Base-by-base conservation (phyloP, 495 filamentous ascomycete genomes). In the Hypoxylon subgilvum region DNA sequence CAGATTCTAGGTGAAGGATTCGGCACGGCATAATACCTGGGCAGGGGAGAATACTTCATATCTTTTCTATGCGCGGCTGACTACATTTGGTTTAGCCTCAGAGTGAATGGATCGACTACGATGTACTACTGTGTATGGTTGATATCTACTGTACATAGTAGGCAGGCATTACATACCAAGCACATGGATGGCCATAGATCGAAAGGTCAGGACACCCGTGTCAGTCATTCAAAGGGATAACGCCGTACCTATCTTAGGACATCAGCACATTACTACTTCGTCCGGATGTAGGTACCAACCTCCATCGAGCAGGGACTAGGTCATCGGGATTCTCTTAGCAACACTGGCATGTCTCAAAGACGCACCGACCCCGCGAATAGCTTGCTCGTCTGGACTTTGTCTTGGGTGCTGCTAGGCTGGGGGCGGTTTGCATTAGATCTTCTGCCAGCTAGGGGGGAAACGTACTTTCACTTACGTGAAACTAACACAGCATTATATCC, bases 331-430 rank as follows among this genome's bases (percentile, higher is more conserved):
- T 43, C 57, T 57, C 40, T 39, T 49, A 63, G 44, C 52, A 27
- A 39, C 49, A 23, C 49, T 32, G 38, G 30, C 31, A 49, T 63
- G 61, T 63, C 61, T 63, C 39, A 63, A 40, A 49, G 40, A 27
- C 43, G 16, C 12, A 28, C 48, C 43, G 36, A 42, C 35, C 49
- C 31, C 44, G 36, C 53, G 44, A 47, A 63, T 63, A 48, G 34
- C 21, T 47, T 17, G 34, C 49, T 17, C 39, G 9, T 36, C 36
- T 43, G 19, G 17, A 46, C 35, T 16, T n/a, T 42, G n/a, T 34
- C 23, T 53, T 35, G 16, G 27, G n/a, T n/a, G n/a, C 47, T 22
- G 30, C 45, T 31, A 27, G 52, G 13, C 28, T 25, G 35, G 17
- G 25, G 38, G 30, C 12, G 30, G 40, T 47, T 23, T 52, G 47